A percentile compares a stretch with the other conserved stretches of the same genome.
These are phyloP conservation scores for Avena insularis DNA, from an alignment of 176 grass and related monocot genomes.

Conservation along the genomic window DNA sequence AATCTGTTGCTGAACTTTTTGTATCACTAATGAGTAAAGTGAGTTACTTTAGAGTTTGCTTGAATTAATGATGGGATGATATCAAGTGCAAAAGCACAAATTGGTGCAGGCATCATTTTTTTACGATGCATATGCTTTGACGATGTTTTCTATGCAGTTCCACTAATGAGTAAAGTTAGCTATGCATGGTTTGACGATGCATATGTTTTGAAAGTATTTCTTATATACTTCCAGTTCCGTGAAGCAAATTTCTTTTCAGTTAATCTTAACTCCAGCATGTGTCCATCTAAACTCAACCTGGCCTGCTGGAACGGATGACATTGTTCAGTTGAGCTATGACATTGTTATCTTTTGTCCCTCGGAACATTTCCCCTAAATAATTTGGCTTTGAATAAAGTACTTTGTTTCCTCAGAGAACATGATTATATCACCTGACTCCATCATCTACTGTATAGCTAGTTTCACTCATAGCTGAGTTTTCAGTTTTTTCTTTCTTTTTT, in stretches of 20 bases:
- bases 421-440: conserved; percentile 20
- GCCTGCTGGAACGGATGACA: conserved; percentile 12
- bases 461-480: background rate
- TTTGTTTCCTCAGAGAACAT: conserved; percentile 5
- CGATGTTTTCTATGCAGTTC: background rate
- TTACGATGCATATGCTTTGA: background rate
- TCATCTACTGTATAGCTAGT: conserved; percentile 12
- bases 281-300: background rate
- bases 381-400: background rate
- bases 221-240: conserved; percentile 14
- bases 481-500: conserved; percentile 22
- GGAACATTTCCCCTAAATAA: background rate
- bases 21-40: conserved; percentile 82
- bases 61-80: conserved; percentile 33
- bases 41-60: conserved; percentile 42
- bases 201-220: conserved; percentile 23
- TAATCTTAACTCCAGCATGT: conserved; percentile 10
- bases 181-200: background rate
- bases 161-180: conserved; percentile 81
- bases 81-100: conserved; percentile 9
- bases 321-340: conserved; percentile 18
- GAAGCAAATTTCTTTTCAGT: background rate
- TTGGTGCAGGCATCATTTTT: background rate
- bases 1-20: conserved; percentile 90
- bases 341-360: background rate